These are phyloP conservation scores for Fusarium sp. DNA, from an alignment of 2,329 filamentous ascomycete genomes.

Conservation along the genomic window DNA sequence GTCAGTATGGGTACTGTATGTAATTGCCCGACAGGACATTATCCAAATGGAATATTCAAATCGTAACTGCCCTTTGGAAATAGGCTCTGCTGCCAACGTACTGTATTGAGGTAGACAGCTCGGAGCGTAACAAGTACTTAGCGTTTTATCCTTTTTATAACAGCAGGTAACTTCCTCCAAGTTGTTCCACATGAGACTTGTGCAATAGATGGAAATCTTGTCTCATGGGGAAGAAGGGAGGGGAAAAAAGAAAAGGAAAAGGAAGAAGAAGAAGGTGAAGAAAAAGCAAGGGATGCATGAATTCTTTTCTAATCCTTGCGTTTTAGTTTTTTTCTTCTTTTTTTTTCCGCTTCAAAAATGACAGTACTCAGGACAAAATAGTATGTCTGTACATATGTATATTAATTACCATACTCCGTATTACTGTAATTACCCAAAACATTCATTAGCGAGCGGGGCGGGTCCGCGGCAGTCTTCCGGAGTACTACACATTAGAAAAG, in stretches of 20 bases:
- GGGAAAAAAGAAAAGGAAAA: no score
- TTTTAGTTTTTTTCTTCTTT: background rate
- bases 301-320: constrained; percentile 11
- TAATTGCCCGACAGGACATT: background rate
- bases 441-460: constrained; percentile 10
- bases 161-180: constrained; percentile 2
- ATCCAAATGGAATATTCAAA: background rate
- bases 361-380: no score
- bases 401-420: background rate
- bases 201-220: constrained; percentile 8
- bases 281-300: constrained; percentile 2
- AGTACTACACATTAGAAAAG: background rate
- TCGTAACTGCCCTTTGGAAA: background rate
- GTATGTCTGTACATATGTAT: no score
- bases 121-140: background rate
- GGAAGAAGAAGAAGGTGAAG: background rate
- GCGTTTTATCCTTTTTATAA: background rate
- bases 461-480: constrained; percentile 48
- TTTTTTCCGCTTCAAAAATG: no score
- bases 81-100: background rate
- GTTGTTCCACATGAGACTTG: background rate
- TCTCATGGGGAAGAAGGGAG: background rate
- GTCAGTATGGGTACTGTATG: constrained; percentile 6
- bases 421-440: background rate
- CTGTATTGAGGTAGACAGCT: background rate